Conservation (phyloP, 345 rosid genomes). For the Eucalyptus cloeziana region DNA sequence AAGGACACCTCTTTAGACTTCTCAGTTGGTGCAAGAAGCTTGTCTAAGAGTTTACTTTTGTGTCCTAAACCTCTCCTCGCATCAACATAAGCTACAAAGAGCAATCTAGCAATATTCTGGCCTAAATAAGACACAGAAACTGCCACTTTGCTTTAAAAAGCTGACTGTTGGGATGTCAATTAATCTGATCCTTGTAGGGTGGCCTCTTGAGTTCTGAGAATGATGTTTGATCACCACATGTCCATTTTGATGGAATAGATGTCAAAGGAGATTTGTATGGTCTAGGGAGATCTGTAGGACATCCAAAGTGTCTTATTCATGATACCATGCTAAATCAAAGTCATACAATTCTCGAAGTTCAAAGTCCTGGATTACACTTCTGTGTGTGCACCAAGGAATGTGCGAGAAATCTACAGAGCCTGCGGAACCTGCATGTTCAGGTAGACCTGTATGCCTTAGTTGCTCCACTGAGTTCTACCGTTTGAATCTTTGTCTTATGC, state of each 20-base stretch:
- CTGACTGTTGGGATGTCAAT: not conserved
- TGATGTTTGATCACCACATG: not conserved
- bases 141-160: not conserved
- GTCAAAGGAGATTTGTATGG: not conserved
- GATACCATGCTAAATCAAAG: not conserved
- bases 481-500: not conserved
- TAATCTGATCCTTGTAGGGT: not conserved
- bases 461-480: not conserved
- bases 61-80: not conserved
- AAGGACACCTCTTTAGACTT: slow-evolving; percentile 22
- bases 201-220: not conserved
- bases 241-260: not conserved
- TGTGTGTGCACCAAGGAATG: not conserved
- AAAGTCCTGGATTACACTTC: not conserved
- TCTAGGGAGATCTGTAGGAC: not conserved
- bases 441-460: not conserved
- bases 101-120: not conserved
- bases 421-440: not conserved
- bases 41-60: slow-evolving; percentile 7
- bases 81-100: not conserved
- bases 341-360: not conserved
- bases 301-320: not conserved
- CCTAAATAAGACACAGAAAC: not conserved
- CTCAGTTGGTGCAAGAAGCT: slow-evolving; percentile 67
- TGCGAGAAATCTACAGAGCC: not conserved